Percentiles rank a stretch among this genome's conserved stretches.
Evolutionary conservation across 176 grass and related monocot genomes (phyloP).

Genomic region (Lolium multiflorum): DNA sequence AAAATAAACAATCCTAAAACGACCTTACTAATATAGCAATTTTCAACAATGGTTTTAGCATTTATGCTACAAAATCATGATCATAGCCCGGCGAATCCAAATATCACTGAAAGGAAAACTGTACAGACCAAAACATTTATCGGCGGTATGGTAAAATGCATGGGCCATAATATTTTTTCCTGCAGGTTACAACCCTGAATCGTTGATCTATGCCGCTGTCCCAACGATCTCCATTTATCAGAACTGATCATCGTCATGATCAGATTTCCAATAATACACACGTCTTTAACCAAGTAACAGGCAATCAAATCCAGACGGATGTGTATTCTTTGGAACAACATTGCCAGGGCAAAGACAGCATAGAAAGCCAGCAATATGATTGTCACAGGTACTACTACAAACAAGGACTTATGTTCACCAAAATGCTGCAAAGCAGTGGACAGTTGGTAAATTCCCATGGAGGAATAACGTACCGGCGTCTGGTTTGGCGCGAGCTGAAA

Average conservation of each 20-base stretch:
- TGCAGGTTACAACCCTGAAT: not conserved
- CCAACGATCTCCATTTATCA: not conserved
- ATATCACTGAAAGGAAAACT: not conserved
- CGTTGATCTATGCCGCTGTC: not conserved
- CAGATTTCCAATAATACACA: not conserved
- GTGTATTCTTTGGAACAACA: not conserved
- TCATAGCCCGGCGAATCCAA: not conserved
- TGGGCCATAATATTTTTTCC: not conserved
- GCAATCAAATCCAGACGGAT: not conserved
- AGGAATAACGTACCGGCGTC: constrained; percentile 64
- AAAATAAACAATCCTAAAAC: not conserved
- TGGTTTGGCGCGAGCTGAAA: constrained; percentile 81
- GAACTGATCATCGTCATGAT: not conserved
- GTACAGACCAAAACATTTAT: not conserved
- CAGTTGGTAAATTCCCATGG: not conserved
- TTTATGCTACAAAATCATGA: not conserved
- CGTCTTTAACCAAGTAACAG: not conserved
- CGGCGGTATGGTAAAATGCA: not conserved
- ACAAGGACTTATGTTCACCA: not conserved
- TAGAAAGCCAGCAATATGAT: too few species aligned
- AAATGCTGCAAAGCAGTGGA: not conserved
- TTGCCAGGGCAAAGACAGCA: not conserved
- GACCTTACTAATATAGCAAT: too few species aligned
- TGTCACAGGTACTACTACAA: not conserved
- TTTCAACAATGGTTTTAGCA: not conserved